Evolutionary conservation across 345 rosid species (phyloP), one percentile per base, ranked within the genome.

Genomic region (Ceriops zippeliana): DNA sequence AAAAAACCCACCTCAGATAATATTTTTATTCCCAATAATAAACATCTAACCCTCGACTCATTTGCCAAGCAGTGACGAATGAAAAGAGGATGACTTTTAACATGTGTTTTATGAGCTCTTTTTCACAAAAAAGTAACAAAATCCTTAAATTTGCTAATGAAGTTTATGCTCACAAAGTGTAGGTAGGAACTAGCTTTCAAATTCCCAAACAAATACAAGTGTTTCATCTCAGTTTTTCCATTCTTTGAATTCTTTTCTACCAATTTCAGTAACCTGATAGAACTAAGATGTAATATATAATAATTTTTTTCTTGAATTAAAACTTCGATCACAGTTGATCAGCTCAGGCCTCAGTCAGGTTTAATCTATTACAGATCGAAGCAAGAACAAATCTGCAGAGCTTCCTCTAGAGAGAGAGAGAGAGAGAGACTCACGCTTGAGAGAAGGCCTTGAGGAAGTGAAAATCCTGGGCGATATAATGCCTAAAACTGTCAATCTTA

Each of bases 401-500:
- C 49, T 42, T 15, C 16, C 4, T 11, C 38, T 21, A 34, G 20
- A 51, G 31, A 11, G 5, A 32, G 26, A 42, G 16, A 38, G 16
- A 60, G 34, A 20, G 64, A 66, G 27, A 46, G 4, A 84, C 98
- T 86, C 75, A 92, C 99, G 98, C 99, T 28, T 83, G 89, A 54
- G 89, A 86, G 65, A 87, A 92, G 65, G 99, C 87, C 72, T 89
- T 92, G 37, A 96, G 97, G 82, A 90, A 96, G 76, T 86, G 83
- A 68, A 76, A 84, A 73, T 92, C 98, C 70, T 96, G 99, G 0
- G 96, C 81, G 64, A 92, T 83, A 74, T 85, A 96, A 67, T 85
- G 86, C 66, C 90, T 80, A 76, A 92, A 96, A 20, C 82, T n/a
- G 1, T 89, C 90, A 72, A 85, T 73, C 80, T 85, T 71, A 66